These are phyloP conservation scores for Xylaria cubensis DNA, from an alignment of 495 filamentous ascomycete species.

Conservation along the genomic window DNA sequence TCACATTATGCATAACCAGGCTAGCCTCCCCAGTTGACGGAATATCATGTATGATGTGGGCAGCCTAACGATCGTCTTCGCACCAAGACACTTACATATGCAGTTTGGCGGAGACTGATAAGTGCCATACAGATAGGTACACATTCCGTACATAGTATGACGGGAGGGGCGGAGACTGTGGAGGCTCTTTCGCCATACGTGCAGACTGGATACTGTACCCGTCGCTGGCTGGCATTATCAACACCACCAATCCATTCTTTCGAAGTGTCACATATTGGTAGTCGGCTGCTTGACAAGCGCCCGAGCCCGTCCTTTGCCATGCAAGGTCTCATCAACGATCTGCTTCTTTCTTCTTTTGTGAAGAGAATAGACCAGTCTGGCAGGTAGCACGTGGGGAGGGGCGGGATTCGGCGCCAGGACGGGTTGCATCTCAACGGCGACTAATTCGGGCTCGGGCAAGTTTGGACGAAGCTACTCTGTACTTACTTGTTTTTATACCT, in stretches of 20 bases:
- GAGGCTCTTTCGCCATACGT: neutral
- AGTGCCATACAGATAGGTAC: conserved; percentile 15
- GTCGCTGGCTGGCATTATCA: neutral
- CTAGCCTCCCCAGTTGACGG: neutral
- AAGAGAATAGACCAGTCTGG: neutral
- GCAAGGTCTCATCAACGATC: neutral
- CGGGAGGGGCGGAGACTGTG: neutral
- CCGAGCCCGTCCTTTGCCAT: neutral
- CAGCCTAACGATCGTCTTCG: neutral
- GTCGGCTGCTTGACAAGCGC: neutral
- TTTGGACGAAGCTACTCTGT: neutral
- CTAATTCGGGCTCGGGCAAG: neutral
- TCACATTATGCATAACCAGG: neutral
- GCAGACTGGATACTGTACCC: neutral
- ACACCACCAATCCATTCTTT: neutral
- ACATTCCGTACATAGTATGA: conserved; percentile 20
- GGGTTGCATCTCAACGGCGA: neutral
- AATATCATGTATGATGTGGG: conserved; percentile 4
- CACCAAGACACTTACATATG: neutral
- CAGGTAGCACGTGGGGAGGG: neutral
- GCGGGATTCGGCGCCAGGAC: neutral
- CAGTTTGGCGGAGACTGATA: neutral
- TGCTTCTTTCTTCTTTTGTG: neutral
- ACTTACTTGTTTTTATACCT: too few relatives aligned
- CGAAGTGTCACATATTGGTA: neutral